Evolutionary conservation across 164 flowering plant species (phyloP).

Genomic region (Santalum album): DNA sequence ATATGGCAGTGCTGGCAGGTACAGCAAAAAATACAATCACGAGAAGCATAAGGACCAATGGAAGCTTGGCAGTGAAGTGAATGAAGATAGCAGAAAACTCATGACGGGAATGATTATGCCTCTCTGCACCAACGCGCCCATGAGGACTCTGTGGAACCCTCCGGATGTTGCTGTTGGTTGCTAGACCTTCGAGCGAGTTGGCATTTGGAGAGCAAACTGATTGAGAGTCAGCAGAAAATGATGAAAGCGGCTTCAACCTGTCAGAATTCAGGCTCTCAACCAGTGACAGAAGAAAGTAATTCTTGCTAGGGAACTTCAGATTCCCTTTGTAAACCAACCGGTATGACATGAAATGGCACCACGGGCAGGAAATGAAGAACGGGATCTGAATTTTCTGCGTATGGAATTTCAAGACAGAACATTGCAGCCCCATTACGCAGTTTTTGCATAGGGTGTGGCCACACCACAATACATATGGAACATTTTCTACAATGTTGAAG

Average conservation of each 20-base stretch:
- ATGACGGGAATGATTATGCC: constrained; percentile 24
- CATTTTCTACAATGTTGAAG: constrained; percentile 65
- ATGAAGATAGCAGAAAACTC: constrained; percentile 38
- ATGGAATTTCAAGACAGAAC: constrained; percentile 41
- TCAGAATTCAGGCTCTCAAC: constrained; percentile 63
- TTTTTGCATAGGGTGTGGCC: constrained; percentile 73
- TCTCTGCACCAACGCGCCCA: constrained; percentile 13
- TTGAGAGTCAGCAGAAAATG: constrained; percentile 10
- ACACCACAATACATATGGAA: constrained; percentile 68
- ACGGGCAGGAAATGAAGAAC: constrained; percentile 63
- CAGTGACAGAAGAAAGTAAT: constrained; percentile 68
- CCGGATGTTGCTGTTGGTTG: constrained; percentile 1
- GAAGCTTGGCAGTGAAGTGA: constrained; percentile 47
- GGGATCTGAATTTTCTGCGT: constrained; percentile 44
- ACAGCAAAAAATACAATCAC: constrained; percentile 43
- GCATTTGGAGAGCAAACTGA: constrained; percentile 11
- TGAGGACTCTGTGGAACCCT: neutral
- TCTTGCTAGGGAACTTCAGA: constrained; percentile 56
- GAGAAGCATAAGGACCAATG: constrained; percentile 41
- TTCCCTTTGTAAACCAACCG: constrained; percentile 52
- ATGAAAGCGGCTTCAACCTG: constrained; percentile 19
- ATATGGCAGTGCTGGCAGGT: constrained; percentile 45
- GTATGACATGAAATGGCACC: constrained; percentile 59
- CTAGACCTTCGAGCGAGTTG: constrained; percentile 4
- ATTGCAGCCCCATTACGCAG: constrained; percentile 49